Evolutionary conservation across 768 basidiomycete species (phyloP), one percentile per base, ranked within the genome.

Genomic region (Rhodotorula diobovata): DNA sequence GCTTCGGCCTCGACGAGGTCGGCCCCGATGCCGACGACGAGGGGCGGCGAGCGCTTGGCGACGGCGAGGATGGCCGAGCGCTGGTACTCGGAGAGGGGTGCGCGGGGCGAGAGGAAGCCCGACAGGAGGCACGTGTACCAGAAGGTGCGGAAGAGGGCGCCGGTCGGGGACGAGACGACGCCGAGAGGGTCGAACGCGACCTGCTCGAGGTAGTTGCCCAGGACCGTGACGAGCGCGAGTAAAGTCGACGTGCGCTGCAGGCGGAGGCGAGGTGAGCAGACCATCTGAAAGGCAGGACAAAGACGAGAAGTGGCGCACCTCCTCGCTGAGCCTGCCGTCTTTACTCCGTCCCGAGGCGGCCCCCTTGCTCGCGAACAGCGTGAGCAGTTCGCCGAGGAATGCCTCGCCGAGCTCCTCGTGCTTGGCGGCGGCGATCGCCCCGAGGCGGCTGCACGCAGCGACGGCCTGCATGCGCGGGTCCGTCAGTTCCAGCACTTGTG

Each of bases 111-210:
- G 5, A 91, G 88, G 75, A 97, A 90, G 32, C 88, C 86, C 76
- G 95, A 93, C 25, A 95, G 85, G 35, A 90, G 86, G 78, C 91
- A 93, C 30, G 97, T 81, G 81, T 94, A 93, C 95, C 95, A 99
- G 81, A 93, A 84, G 77, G 91, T 93, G 55, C 93, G 86, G 85
- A 96, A 98, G 32, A 92, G 82, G 10, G 87, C 83, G 20, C 89
- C 87, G 21, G 91, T 79, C 34, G 87, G 87, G 14, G 71, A 61
- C 10, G 86, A 78, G 1, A 87, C 83, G 30, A 87, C 84, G 80
- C 28, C 63, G 45, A 87, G 85, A 37, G 3, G 89, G 86, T 56
- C 85, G 83, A 79, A 89, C 90, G 69, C 88, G 86, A 23, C 81
- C 76, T 76, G 93, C 90, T 45, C 84, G 34, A 99, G 84, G 34